These are phyloP conservation scores for Paecilomyces variotii DNA, from an alignment of 2,329 filamentous ascomycete genomes.

Conservation along the genomic window DNA sequence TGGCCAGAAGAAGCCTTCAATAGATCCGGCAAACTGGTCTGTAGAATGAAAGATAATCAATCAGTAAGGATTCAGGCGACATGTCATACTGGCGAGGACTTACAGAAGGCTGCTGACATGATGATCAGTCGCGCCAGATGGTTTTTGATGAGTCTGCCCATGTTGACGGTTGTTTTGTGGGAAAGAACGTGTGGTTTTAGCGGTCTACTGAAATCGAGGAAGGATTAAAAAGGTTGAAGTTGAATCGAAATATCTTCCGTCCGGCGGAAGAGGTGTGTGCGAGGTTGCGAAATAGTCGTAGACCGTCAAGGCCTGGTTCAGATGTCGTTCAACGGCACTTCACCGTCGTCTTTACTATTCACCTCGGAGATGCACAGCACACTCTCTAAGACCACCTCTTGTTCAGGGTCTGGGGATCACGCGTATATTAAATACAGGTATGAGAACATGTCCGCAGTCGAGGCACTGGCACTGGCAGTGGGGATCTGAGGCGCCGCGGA, in stretches of 20 bases:
- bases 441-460: not conserved
- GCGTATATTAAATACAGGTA: not conserved
- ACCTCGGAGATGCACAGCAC: not conserved
- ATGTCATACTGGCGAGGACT: constrained; percentile 16
- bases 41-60: constrained; percentile 2
- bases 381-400: not conserved
- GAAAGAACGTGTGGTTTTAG: not conserved
- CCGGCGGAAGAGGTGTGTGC: constrained; percentile 17
- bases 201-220: not conserved
- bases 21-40: constrained; percentile 80
- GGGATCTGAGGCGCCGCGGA: not conserved
- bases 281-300: not conserved
- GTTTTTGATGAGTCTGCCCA: constrained; percentile 99
- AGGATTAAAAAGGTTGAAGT: constrained; percentile 1
- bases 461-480: not conserved
- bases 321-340: constrained; percentile 7
- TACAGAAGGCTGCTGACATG: constrained; percentile 73
- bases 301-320: not conserved
- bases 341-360: constrained; percentile 1
- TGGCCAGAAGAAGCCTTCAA: constrained; percentile 94
- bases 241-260: constrained; percentile 10
- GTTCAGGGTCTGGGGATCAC: not conserved
- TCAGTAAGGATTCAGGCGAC: constrained; percentile 8
- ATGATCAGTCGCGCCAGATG: constrained; percentile 95
- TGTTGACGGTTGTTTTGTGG: constrained; percentile 32